Evolutionary conservation across 1,139 yeast species (phyloP), one percentile per base, ranked within the genome.

Genomic region (Candida dubliniensis): DNA sequence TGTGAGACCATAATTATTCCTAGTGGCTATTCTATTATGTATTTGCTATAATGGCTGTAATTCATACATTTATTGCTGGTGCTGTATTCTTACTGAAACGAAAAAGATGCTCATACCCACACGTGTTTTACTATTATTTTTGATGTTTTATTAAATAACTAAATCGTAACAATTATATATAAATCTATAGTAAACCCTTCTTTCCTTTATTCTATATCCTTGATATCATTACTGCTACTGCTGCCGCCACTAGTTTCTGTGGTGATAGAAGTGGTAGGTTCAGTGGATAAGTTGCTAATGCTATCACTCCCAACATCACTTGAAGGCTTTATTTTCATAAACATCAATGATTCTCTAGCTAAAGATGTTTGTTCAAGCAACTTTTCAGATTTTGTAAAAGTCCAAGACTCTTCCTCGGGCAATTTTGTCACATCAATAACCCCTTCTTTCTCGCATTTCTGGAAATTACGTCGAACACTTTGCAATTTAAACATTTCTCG

Each of bases 281-380:
- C 23, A 18, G 23, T 18, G 5, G 23, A 18, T 18, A 18, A 5
- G 5, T 40, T 32, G 14, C 24, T 14, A 31, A 31, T 36, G 24
- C 11, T 31, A 31, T 18, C 18, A 15, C 14, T 29, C 12, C 34
- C 23, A 18, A 5, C 5, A 18, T 18, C 23, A 18, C 23, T n/a
- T 9, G 31, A 24, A n/a, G 47, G 18, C 48, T 78, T 80, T 37
- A 81, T 55, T 14, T 69, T 63, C 29, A 82, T 53, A 51, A 84
- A 78, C 5, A 81, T 67, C 5, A 84, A 62, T 2, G 88, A 81
- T 38, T 75, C 72, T 53, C 87, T 67, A 0, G 88, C 87, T 3
- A 55, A 53, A 1, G 59, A 60, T 2, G 80, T 69, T 0, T 79
- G 79, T 26, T 59, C 58, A 14, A 59, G 53, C 24, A 83, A 61